Evolutionary conservation across 2,329 filamentous ascomycete genomes (phyloP), one percentile per base, ranked within the genome.

Genomic region (Xylaria sp.): DNA sequence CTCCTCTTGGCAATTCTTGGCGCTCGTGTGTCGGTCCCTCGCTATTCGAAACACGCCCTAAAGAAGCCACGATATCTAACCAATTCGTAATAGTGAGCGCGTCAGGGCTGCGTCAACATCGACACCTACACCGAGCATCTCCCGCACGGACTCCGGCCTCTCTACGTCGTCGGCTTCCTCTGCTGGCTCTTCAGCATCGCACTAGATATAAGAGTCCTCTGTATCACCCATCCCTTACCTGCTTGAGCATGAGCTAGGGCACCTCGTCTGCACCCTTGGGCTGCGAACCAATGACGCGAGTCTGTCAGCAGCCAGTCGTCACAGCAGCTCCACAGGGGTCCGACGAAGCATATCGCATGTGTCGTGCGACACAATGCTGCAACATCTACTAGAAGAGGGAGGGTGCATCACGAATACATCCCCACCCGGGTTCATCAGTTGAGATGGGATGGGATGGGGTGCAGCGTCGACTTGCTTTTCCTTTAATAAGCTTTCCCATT

Each of bases 131-230:
- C 73, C 75, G 21, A 70, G 74, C 21, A 74, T 77, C 60, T 1
- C 66, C 42, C 76, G 75, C 59, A 69, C 69, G 51, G 75, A 78
- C 59, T 75, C 76, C 44, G 73, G 73, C 29, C 63, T 75, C 29
- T 78, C 76, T 1, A 74, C 72, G 53, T 73, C 74, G 35, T 75
- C 75, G 47, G 55, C 48, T 37, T 58, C 70, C 12, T 72, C 73
- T 27, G 48, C 73, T 62, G 23, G 59, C 51, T 60, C 66, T 29
- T 50, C 67, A 13, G 72, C 67, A 60, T 74, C 72, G 44, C 66
- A 72, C 63, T 75, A 72, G 53, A 69, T 42, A 42, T 23, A 60
- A 16, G 23, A 60, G 16, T 69, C 50, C 68, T 60, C 59, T 60
- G 57, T n/a, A 32, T 29, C 27, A 54, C 42, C 42, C 13, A 10